Conservation (phyloP, 805 yeast genomes). For the Cyberlindnera mississippiensis region DNA sequence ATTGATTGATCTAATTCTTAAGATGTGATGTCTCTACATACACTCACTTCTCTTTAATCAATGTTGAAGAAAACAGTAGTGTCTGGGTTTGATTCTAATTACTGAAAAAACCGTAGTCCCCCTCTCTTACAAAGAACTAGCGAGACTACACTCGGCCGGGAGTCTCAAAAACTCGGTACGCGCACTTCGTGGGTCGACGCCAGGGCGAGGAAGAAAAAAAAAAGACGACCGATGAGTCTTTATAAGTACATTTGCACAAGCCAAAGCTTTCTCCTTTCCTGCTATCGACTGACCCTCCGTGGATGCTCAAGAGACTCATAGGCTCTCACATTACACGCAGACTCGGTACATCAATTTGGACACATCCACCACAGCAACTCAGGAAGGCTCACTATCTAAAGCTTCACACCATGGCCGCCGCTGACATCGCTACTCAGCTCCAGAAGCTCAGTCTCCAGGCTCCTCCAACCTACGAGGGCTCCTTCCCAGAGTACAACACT, state of each 20-base stretch:
- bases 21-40: no score
- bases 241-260: no score
- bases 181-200: no score
- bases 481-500: conserved; percentile 75
- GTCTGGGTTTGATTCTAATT: no score
- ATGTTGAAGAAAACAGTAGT: no score
- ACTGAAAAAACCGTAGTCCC: no score
- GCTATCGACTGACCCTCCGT: conserved; percentile 1
- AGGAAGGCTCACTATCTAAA: not conserved
- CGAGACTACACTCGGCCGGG: no score
- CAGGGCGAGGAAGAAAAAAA: no score
- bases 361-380: not conserved
- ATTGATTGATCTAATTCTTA: no score
- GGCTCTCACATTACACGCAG: not conserved
- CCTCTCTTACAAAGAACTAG: no score
- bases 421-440: conserved; percentile 30
- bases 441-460: conserved; percentile 32
- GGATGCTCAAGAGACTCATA: conserved; percentile 19
- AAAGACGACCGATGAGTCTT: not conserved
- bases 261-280: not conserved
- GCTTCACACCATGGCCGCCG: conserved; percentile 24
- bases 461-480: conserved; percentile 49
- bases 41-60: no score
- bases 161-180: no score
- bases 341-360: not conserved